Base-by-base conservation (phyloP, 352 stramenopile species). In the Globisporangium recalcitrans region DNA sequence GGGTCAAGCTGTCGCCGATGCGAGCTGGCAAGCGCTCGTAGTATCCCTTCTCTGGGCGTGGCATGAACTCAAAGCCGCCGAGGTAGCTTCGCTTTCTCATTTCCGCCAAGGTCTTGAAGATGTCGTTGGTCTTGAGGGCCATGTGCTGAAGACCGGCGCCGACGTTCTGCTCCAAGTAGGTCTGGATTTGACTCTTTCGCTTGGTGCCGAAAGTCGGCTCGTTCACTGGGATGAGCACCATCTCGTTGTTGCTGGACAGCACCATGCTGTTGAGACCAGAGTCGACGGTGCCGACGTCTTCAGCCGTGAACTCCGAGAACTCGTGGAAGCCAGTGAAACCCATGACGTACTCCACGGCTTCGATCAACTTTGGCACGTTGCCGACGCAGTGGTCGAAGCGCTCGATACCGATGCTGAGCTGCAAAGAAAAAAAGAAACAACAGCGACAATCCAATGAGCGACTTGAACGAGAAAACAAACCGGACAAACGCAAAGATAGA, bases 81-180 rank as follows among this genome's bases (percentile, higher is more conserved):
- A 87, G 36, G 59, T 79, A 67, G 55, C 79, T 90, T 55, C 85
- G 72, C 72, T 88, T 82, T 54, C 78, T 80, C 82, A 94, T 94
- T 61, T 91, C 84, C 21, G 63, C 72, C 58, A 98, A 74, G 14
- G 95, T 98, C 24, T 84, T 68, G 71, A 99, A 98, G 63, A 99
- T 98, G 73, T 99, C 94, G 70, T 95, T 71, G 2, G 94, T 98
- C 72, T 98, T 98, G 54, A 98, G 80, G n/a, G 95, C 95, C 71
- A 99, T 93, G 81, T 98, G 95, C 81, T 99, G 96, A 42, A 99
- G 75, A 31, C 96, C 96, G 4, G 91, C 60, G 27, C 96, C 96
- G 36, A 96, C 88, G 70, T 99, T 98, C 72, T 98, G 91, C 77
- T 97, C 91, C 9, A 99, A 62, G 70, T 97, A 99, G 8, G 93